phyloP scores from a whole-genome alignment of 2,329 filamentous ascomycete species.

The Cryphonectria naterciae region DNA sequence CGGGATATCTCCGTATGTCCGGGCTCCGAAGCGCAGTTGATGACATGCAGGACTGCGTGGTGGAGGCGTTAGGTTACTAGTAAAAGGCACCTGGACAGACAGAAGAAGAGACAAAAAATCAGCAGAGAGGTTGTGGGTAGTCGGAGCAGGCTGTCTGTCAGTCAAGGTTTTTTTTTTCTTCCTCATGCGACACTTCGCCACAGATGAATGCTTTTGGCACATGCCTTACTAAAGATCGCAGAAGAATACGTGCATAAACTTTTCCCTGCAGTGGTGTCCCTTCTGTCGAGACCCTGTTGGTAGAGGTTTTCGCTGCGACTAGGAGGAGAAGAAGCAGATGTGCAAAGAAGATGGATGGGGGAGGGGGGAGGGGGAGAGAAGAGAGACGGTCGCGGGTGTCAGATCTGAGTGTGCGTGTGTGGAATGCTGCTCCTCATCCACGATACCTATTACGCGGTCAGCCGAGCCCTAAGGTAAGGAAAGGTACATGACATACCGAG shows the following conservation, averaged over 20 bases:
- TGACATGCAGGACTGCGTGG: not conserved
- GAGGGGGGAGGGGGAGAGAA: too few species aligned
- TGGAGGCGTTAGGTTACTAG: not conserved
- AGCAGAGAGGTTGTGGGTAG: not conserved
- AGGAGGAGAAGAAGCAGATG: not conserved
- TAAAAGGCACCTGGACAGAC: not conserved
- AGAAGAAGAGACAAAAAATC: not conserved
- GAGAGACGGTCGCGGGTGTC: not conserved
- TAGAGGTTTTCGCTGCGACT: not conserved
- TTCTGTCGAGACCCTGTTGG: not conserved
- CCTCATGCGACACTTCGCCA: not conserved
- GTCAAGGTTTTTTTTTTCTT: not conserved
- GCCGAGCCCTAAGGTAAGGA: not conserved
- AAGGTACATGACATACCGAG: not conserved
- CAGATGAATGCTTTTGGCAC: not conserved
- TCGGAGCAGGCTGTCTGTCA: not conserved
- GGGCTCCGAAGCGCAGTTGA: not conserved
- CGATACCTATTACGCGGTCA: not conserved
- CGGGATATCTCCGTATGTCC: not conserved
- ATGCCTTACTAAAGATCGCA: not conserved
- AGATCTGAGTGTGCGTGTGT: not conserved
- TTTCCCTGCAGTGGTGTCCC: not conserved
- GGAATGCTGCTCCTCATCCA: not conserved
- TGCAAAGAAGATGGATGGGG: not conserved
- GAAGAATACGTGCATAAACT: not conserved